These are phyloP conservation scores for Globisporangium camurandrum DNA, from an alignment of 352 stramenopile species.

Conservation along the genomic window DNA sequence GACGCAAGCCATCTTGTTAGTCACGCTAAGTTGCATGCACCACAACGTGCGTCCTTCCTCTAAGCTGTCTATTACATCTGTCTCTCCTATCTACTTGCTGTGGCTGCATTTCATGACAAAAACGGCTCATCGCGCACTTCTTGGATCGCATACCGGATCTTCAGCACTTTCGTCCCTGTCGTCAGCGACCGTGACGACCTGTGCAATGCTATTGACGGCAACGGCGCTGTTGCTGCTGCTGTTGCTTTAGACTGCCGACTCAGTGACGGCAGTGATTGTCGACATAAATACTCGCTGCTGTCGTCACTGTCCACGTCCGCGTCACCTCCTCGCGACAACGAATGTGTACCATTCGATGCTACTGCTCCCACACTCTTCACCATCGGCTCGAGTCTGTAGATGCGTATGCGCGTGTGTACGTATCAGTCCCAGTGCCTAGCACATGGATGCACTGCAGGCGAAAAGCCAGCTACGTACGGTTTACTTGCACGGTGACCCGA, in stretches of 20 bases:
- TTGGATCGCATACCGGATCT: constrained; percentile 66
- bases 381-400: constrained; percentile 2
- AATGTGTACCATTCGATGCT: neutral
- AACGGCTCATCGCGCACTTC: constrained; percentile 61
- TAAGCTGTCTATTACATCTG: neutral
- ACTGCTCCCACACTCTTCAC: no score
- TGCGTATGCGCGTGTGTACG: neutral
- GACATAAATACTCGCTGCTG: neutral
- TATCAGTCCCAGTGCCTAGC: neutral
- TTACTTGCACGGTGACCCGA: constrained; percentile 13
- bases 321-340: neutral
- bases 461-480: constrained; percentile 13
- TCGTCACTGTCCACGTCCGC: neutral
- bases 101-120: constrained; percentile 13
- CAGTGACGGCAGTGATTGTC: constrained; percentile 5
- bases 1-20: neutral
- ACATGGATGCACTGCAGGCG: neutral
- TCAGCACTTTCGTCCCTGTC: constrained; percentile 35
- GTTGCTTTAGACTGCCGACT: constrained; percentile 4
- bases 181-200: constrained; percentile 6
- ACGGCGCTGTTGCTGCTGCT: no score
- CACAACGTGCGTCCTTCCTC: no score
- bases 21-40: neutral
- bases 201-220: neutral
- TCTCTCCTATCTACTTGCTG: neutral